A percentile compares a stretch with the other conserved stretches of the same genome.
Conservation (phyloP, 2,329 filamentous ascomycete species). For the Pezicula radicicola region DNA sequence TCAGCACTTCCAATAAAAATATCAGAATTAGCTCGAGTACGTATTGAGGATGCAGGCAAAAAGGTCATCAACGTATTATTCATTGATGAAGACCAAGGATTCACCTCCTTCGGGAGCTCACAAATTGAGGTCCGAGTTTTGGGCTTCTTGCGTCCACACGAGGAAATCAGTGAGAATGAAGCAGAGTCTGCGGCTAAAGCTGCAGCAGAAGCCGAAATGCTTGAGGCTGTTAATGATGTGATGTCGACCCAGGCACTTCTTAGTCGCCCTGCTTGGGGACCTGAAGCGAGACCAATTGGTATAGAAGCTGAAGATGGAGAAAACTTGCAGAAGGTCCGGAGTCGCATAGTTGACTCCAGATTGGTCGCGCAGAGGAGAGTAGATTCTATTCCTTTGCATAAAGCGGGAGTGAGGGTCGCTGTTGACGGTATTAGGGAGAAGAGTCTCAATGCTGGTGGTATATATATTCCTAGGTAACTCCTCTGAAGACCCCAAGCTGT, state of each 20-base stretch:
- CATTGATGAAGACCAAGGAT: constrained; percentile 45
- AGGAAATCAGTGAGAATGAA: constrained; percentile 42
- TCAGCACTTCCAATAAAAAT: constrained; percentile 49
- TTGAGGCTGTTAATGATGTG: constrained; percentile 36
- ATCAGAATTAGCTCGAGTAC: constrained; percentile 15
- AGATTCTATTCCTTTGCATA: constrained; percentile 57
- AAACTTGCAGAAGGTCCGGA: constrained; percentile 32
- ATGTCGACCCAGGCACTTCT: constrained; percentile 33
- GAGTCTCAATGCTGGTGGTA: constrained; percentile 28
- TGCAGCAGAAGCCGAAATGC: constrained; percentile 32
- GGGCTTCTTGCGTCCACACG: constrained; percentile 51
- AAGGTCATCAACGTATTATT: constrained; percentile 52
- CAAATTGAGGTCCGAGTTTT: constrained; percentile 54
- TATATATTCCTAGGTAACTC: constrained; percentile 29
- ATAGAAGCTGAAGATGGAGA: constrained; percentile 37
- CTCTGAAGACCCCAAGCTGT: too few relatives aligned
- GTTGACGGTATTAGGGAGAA: constrained; percentile 45
- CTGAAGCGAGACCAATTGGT: constrained; percentile 21
- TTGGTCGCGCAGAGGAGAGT: constrained; percentile 50
- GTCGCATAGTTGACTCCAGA: constrained; percentile 45
- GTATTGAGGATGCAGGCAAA: constrained; percentile 40
- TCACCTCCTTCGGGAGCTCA: constrained; percentile 35
- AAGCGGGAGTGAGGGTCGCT: constrained; percentile 53
- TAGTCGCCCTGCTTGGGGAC: constrained; percentile 34
- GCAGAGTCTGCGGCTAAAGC: constrained; percentile 34